Percentiles rank a stretch among this genome's conserved stretches.
Conservation (phyloP, 2,329 filamentous ascomycete species). For the Aspergillus chevalieri region DNA sequence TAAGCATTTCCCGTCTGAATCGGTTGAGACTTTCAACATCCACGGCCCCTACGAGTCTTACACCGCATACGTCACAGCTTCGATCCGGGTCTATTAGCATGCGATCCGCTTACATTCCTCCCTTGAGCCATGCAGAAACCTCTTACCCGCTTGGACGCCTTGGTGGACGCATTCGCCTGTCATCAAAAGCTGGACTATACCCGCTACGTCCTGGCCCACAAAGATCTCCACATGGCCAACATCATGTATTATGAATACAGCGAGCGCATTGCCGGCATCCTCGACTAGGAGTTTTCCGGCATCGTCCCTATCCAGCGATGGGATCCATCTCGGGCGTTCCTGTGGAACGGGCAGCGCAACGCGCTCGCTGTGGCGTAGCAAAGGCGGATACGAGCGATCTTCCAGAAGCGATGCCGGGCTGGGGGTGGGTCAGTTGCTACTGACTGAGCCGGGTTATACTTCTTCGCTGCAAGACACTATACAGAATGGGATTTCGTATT, state of each 20-base stretch:
- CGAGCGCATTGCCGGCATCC: slow-evolving; percentile 25
- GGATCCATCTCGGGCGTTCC: slow-evolving; percentile 32
- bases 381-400: slow-evolving; percentile 16
- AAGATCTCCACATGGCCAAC: slow-evolving; percentile 36
- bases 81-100: slow-evolving; percentile 17
- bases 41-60: slow-evolving; percentile 10
- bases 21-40: slow-evolving; percentile 10
- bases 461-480: slow-evolving; percentile 17
- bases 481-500: slow-evolving; percentile 21
- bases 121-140: slow-evolving; percentile 21
- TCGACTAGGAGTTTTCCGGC: slow-evolving; percentile 36
- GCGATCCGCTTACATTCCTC: slow-evolving; percentile 20
- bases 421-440: slow-evolving; percentile 10
- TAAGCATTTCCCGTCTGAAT: slow-evolving; percentile 18
- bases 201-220: slow-evolving; percentile 28
- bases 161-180: slow-evolving; percentile 8
- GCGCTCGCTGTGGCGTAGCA: slow-evolving; percentile 14
- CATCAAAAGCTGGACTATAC: slow-evolving; percentile 15
- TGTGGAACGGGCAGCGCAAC: slow-evolving; percentile 22
- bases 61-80: slow-evolving; percentile 20
- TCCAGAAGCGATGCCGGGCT: slow-evolving; percentile 17
- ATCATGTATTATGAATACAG: slow-evolving; percentile 24
- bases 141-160: slow-evolving; percentile 22
- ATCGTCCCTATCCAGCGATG: slow-evolving; percentile 31
- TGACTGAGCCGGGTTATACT: slow-evolving; percentile 9